A percentile compares a stretch with the other conserved stretches of the same genome.
phyloP scores from a whole-genome alignment of 2,329 filamentous ascomycete genomes.

The Penicillium freii region DNA sequence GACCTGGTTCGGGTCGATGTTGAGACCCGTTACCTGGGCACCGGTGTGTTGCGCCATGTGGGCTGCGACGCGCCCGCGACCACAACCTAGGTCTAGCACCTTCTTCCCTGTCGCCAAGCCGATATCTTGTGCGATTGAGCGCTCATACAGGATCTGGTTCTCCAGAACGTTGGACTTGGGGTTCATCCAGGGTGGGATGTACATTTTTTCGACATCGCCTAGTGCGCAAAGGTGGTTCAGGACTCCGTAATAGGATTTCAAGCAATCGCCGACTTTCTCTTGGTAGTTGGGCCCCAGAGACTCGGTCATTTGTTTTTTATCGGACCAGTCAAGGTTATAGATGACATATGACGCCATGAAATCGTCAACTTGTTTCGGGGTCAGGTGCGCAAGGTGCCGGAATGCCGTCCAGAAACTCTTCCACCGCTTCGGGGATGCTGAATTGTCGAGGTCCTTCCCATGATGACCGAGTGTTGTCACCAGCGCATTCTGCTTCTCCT shows the following conservation, averaged over 20 bases:
- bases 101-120: constrained; percentile 47
- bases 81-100: constrained; percentile 55
- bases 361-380: constrained; percentile 53
- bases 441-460: constrained; percentile 41
- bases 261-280: constrained; percentile 51
- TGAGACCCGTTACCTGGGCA: constrained; percentile 51
- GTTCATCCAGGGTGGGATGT: constrained; percentile 56
- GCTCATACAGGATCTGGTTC: constrained; percentile 55
- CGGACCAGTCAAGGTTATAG: constrained; percentile 56
- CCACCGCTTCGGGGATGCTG: constrained; percentile 49
- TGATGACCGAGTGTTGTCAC: constrained; percentile 18
- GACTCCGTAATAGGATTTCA: constrained; percentile 54
- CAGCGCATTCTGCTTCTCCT: constrained; percentile 24
- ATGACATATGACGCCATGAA: constrained; percentile 59
- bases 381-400: constrained; percentile 51
- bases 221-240: constrained; percentile 56
- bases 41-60: constrained; percentile 53
- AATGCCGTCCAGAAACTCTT: constrained; percentile 53
- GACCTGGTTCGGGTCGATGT: constrained; percentile 56
- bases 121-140: constrained; percentile 50
- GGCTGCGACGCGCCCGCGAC: constrained; percentile 54
- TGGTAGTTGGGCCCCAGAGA: constrained; percentile 52
- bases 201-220: constrained; percentile 59
- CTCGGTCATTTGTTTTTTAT: constrained; percentile 50
- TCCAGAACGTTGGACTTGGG: constrained; percentile 50